Evolutionary conservation across 2,329 filamentous ascomycete species (phyloP), one percentile per base, ranked within the genome.

Genomic region (Alternaria infectoria): DNA sequence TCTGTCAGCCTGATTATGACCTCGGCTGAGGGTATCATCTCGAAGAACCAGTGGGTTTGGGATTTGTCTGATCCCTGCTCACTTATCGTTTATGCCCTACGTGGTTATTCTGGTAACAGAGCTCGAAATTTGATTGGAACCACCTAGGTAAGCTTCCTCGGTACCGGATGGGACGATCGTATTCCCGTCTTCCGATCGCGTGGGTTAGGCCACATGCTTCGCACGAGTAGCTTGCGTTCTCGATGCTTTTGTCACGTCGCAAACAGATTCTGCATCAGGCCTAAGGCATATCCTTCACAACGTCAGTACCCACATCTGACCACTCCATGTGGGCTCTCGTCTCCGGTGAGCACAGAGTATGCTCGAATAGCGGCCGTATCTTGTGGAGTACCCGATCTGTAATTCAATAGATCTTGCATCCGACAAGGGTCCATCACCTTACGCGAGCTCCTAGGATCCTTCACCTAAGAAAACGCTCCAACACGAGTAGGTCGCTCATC

Each of bases 381-480:
- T 46, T 44, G 51, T 52, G 61, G 61, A 60, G 57, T 55, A 43
- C 26, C 50, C 17, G 57, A 51, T 50, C 57, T 55, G 46, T 49
- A 47, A 57, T 64, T 55, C 64, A 61, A 63, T 66, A 66, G 47
- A 66, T 66, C 49, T 51, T 64, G 54, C 56, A 57, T 56, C 44
- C 36, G 23, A 40, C 56, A n/a, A 21, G 51, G 61, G 36, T 54
- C 57, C 43, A 45, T 15, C 44, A 32, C 60, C 54, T 44, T 50
- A 66, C 44, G 50, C 60, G 61, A 61, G 59, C 44, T 44, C 13
- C 43, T 36, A 28, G 54, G 54, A 55, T 49, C 60, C 28, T 25
- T 49, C 32, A 30, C 43, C 57, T 19, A 17, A 25, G 43, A 46
- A 51, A 46, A 36, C 23, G 23, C 19, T 52, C 13, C 60, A 54